Evolutionary conservation across 108 stramenopile genomes (phyloP), one percentile per base, ranked within the genome.

Genomic region (Cyclotella kingstonii): DNA sequence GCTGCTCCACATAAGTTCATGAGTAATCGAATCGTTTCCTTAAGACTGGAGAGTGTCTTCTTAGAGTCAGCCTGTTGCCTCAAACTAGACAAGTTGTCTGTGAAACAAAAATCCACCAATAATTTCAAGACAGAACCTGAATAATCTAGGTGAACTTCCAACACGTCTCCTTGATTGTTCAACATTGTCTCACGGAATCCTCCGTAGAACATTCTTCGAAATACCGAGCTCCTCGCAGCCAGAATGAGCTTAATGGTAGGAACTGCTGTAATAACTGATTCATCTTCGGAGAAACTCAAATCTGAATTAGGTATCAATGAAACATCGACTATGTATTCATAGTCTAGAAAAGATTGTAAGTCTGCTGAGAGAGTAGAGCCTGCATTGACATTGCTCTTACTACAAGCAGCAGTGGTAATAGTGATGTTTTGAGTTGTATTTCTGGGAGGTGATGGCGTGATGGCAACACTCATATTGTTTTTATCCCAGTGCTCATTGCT

Each of bases 81-180:
- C 5, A 29, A 1, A 59, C 14, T 12, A 14, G 18, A 28, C 18
- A 39, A 38, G 31, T 35, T 43, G 28, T 79, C 78, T n/a, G 73
- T 79, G 14, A 76, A 76, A 34, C 75, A 76, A 63, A 76, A 76
- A 38, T 75, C 68, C 19, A 80, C 75, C 25, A 80, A 44, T 18
- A 69, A 43, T 49, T 71, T 54, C 38, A 80, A 33, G 35, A 80
- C 75, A 15, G 45, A 18, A 19, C 54, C 75, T 5, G 53, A 42
- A 59, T 76, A 77, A 38, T 68, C 75, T 33, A 80, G 35, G 43
- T 49, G 55, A 10, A 80, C 70, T n/a, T 68, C n/a, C 14, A 52
- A 45, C 42, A 63, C 39, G 19, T 55, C 47, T 17, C 40, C 48
- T 4, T 69, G 36, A 25, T 62, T 62, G 36, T 49, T 49, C 17